Evolutionary conservation across 75 land plant genomes (phyloP).

Genomic region (Pinus albicaulis): DNA sequence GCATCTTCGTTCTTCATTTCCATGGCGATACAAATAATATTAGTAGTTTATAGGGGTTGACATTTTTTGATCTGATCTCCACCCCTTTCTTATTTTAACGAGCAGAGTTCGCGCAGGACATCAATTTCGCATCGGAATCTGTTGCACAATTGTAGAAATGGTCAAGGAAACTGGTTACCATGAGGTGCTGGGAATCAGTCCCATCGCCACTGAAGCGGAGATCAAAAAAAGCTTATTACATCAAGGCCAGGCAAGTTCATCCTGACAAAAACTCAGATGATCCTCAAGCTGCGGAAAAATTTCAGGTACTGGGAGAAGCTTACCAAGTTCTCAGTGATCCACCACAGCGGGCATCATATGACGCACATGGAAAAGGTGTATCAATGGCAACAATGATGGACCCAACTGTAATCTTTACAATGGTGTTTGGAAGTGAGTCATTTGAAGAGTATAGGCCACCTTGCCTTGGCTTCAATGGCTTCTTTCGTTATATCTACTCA

Average conservation of each 20-base stretch:
- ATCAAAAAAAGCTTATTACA: constrained; percentile 35
- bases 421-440: constrained; percentile 85
- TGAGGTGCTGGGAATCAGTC: constrained; percentile 24
- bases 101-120: too few species aligned
- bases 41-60: too few species aligned
- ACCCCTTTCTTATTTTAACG: too few species aligned
- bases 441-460: constrained; percentile 89
- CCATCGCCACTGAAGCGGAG: constrained; percentile 22
- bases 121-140: too few species aligned
- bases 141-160: not conserved
- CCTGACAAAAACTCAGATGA: constrained; percentile 78
- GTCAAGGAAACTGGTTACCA: constrained; percentile 32
- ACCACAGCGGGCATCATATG: constrained; percentile 65
- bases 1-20: too few species aligned
- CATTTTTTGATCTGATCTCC: too few species aligned
- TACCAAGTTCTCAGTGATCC: constrained; percentile 87
- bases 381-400: constrained; percentile 79
- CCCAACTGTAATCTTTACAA: constrained; percentile 79
- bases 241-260: constrained; percentile 40
- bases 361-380: constrained; percentile 67
- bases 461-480: constrained; percentile 74
- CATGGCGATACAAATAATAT: too few species aligned
- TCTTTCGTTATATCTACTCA: constrained; percentile 48
- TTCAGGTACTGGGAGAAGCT: constrained; percentile 68
- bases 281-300: constrained; percentile 67